These are phyloP conservation scores for Rosa rugosa DNA, from an alignment of 306 rosid species.

Conservation along the genomic window DNA sequence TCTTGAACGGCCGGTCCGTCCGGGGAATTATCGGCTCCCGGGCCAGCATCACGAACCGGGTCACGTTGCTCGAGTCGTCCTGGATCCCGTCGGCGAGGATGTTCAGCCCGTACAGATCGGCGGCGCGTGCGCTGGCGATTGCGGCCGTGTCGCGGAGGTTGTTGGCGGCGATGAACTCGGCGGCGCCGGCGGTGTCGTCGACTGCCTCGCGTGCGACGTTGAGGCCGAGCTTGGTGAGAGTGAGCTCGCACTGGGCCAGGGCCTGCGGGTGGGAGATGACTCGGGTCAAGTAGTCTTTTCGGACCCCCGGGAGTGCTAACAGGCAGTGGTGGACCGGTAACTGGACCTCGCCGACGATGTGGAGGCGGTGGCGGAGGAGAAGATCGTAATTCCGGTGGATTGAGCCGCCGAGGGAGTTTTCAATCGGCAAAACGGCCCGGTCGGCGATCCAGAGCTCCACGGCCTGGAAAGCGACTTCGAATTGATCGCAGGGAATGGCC, in stretches of 20 bases:
- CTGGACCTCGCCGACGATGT: slow-evolving; percentile 96
- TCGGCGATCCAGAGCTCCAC: slow-evolving; percentile 99
- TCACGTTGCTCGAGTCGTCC: slow-evolving; percentile 90
- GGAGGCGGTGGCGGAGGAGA: slow-evolving; percentile 95
- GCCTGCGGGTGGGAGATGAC: slow-evolving; percentile 97
- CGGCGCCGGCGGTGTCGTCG: slow-evolving; percentile 96
- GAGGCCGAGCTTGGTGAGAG: slow-evolving; percentile 77
- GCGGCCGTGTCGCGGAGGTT: slow-evolving; percentile 83
- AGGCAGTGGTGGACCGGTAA: slow-evolving; percentile 96
- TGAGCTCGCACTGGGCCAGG: slow-evolving; percentile 77
- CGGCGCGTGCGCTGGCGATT: slow-evolving; percentile 85
- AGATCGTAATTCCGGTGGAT: slow-evolving; percentile 95
- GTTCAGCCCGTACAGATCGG: slow-evolving; percentile 72
- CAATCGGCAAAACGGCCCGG: slow-evolving; percentile 84
- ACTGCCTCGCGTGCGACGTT: slow-evolving; percentile 90
- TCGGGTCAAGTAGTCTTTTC: slow-evolving; percentile 70
- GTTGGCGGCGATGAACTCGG: slow-evolving; percentile 66
- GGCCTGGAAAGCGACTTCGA: slow-evolving; percentile 94
- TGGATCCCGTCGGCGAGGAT: slow-evolving; percentile 82
- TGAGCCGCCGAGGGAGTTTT: slow-evolving; percentile 94
- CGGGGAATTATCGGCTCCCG: slow-evolving; percentile 91
- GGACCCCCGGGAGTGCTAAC: slow-evolving; percentile 72
- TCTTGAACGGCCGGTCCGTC: slow-evolving; percentile 84
- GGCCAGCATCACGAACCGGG: slow-evolving; percentile 91
- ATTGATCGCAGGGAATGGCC: slow-evolving; percentile 96